Base-by-base conservation (phyloP, 148 eudicot genomes). In the Rhododendron molle region DNA sequence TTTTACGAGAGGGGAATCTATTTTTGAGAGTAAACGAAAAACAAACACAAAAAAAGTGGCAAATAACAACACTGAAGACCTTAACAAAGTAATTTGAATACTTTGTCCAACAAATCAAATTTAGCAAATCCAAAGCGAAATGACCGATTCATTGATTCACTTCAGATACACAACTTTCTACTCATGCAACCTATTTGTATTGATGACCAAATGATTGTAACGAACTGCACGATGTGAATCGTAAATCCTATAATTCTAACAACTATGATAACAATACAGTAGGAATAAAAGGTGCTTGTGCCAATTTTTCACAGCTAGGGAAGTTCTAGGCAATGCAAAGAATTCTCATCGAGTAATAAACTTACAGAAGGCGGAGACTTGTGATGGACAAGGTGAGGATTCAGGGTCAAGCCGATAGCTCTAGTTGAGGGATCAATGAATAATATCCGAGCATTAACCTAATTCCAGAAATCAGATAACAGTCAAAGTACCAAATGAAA, bases 371-470 rank as follows among this genome's bases (percentile, higher is more conserved):
- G 93, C 78, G 99, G 98, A 87, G 98, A 96, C 86, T 92, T 94
- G 93, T 97, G 90, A 26, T 89, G 88, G 72, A 96, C 92, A 81
- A 94, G 96, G 85, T 95, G 91, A 88, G 98, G 96, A 90, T 95
- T 97, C 91, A 97, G 87, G 40, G 99, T 97, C 88, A 97, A 89
- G 50, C 99, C 98, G 79, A 97, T 89, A 82, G 99, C 99, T 88
- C 99, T 94, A 36, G 95, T 94, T 84, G 94, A 91, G 46, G 98
- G 99, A 90, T 97, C 99, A 83, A 97, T 88, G 84, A 97, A 97
- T 84, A 97, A 91, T 88, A 97, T 92, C 83, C 99, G 96, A 36
- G 99, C 99, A 90, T 93, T 93, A 83, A 95, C 94, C 98, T 95
- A 81, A 67, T 43, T 58, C 34, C 84, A 67, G 76, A 84, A 40